Evolutionary conservation across 2,329 filamentous ascomycete species (phyloP), one percentile per base, ranked within the genome.

Genomic region (Cytospora schulzeri): DNA sequence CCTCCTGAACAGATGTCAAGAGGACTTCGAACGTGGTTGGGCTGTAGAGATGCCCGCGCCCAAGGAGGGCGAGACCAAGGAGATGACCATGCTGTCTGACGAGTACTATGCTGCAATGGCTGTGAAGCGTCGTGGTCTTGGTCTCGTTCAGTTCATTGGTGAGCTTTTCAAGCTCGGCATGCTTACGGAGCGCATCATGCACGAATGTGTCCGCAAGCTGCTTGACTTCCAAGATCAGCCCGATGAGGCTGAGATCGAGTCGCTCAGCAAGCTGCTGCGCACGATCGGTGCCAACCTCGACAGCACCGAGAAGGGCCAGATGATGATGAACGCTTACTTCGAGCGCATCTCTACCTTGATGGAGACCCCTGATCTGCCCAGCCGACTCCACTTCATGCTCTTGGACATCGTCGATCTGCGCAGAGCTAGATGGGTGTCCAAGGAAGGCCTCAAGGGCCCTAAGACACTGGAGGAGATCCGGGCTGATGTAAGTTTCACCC

Each of bases 161-260:
- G 95, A 99, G 80, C 87, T 99, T 54, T 99, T 96, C 87, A 99
- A 98, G 84, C 88, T 99, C 67, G 89, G 91, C 76, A 99, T 99
- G 95, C 86, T 99, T 77, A 99, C 95, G 67, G 92, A 97, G 78
- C 91, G 94, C 76, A 99, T 99, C 80, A 99, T 99, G 95, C 94
- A 99, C 82, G 92, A 97, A 79, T 99, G 95, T 85, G 93, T 99
- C 31, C 90, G 93, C 81, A 97, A 96, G 79, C 86, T 99, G 68
- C 91, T 99, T 70, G 94, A 99, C 79, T 98, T 96, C 78, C 90
- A 94, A 74, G 93, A 92, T 67, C 82, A 92, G 67, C 95, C 95
- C 53, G 95, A 99, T 71, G 95, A 99, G 80, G 91, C 94, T 61
- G 93, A 97, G 77, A 90, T 99, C 66, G 95, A 99, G 83, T 96